Base-by-base conservation (phyloP, 129 eudicot species). In the Smallanthus sonchifolius region DNA sequence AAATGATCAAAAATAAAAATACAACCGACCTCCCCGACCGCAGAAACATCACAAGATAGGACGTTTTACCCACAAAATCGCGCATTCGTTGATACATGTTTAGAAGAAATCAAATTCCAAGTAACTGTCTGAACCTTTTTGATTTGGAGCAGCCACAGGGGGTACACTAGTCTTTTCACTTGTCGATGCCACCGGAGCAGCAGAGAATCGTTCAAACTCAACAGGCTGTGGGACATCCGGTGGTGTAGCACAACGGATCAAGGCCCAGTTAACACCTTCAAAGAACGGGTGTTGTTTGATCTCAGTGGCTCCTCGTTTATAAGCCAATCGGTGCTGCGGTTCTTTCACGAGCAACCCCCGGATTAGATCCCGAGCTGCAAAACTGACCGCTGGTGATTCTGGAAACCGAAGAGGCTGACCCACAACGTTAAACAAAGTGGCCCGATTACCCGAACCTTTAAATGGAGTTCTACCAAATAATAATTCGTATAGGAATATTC, bases 211-310 rank as follows among this genome's bases (percentile, higher is more conserved):
- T 1, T 80, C 83, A 44, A 65, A 75, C 75, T 75, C 87, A 15
- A 86, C 76, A 2, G 87, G 83, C 63, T 74, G 77, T 2, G 87
- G 90, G 61, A 86, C 68, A 20, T 86, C 87, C 3, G 87, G 90
- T 17, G 87, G 90, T 1, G 83, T 83, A 34, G 87, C 90, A 57
- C 87, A 79, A 3, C 81, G 80, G 15, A 83, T 83, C 49, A 88
- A 69, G 4, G 95, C 95, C 95, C 91, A 86, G 56, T 88, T 88
- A 14, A 84, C 88, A 5, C 91, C 91, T 73, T 86, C 88, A 10
- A 88, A 86, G 73, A 88, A 88, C 0, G 90, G 94, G 67, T 86
- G 95, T n/a, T 88, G 95, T 61, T 83, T 88, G 6, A 88, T 86
- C 74, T 88, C 91, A 1, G 95, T 88, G 0, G 95, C 95, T 13